These are phyloP conservation scores for Isochrysis galbana DNA, from an alignment of 78 protist genomes.

Conservation along the genomic window DNA sequence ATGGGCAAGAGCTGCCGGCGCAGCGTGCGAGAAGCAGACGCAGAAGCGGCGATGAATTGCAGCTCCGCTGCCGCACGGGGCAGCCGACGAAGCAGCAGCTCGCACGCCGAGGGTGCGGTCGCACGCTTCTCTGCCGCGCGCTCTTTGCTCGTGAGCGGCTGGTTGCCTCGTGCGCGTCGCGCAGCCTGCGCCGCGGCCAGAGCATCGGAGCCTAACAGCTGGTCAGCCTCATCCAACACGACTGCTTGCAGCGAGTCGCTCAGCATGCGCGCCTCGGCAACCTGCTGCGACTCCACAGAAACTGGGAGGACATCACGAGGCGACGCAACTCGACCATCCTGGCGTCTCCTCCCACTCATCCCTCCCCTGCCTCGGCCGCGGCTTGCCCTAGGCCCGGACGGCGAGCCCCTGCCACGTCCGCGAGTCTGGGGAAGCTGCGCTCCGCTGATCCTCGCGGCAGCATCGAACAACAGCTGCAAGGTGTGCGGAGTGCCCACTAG, in stretches of 20 bases:
- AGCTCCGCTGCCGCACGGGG: not conserved
- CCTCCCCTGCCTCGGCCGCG: not conserved
- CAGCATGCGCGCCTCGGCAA: not conserved
- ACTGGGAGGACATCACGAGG: not conserved
- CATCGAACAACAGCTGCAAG: not conserved
- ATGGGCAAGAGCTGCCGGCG: not conserved
- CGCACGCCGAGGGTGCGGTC: not conserved
- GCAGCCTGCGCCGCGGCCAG: not conserved
- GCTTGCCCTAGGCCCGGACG: no score
- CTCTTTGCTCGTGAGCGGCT: not conserved
- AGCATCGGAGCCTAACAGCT: not conserved
- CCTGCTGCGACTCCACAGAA: not conserved
- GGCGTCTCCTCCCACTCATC: not conserved
- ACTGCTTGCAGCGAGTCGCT: not conserved
- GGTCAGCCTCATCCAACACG: not conserved
- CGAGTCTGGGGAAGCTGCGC: not conserved
- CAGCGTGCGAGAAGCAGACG: not conserved
- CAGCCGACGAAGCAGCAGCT: not conserved
- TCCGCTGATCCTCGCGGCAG: not conserved
- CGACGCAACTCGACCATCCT: no score
- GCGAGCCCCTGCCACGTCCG: not conserved
- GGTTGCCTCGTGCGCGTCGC: not conserved
- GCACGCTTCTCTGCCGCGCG: not conserved
- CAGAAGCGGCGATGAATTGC: not conserved
- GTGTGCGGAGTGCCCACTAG: constrained; percentile 13